Evolutionary conservation across 2,329 filamentous ascomycete species (phyloP).

Genomic region (Golovinomyces cichoracearum): DNA sequence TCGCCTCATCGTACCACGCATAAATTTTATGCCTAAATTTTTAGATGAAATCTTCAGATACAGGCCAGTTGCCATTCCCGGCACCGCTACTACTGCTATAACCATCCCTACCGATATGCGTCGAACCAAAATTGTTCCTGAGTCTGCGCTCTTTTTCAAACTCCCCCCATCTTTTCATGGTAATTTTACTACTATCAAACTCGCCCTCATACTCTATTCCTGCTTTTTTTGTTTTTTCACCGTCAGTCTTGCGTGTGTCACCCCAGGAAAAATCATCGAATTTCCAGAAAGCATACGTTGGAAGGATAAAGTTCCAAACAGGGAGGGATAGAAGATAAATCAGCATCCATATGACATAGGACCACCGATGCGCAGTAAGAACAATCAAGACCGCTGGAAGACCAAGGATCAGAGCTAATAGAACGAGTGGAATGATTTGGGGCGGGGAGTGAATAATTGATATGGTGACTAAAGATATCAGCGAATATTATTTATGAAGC

Average conservation of each 20-base stretch:
- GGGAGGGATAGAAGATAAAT: slow-evolving; percentile 85
- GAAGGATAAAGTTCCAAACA: slow-evolving; percentile 92
- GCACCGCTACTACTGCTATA: no score
- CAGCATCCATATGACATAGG: slow-evolving; percentile 88
- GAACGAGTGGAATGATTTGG: slow-evolving; percentile 71
- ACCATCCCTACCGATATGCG: no score
- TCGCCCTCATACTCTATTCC: slow-evolving; percentile 77
- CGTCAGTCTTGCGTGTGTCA: slow-evolving; percentile 83
- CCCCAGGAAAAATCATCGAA: slow-evolving; percentile 99
- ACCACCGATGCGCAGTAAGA: slow-evolving; percentile 73
- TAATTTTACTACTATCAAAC: slow-evolving; percentile 96
- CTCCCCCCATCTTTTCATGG: slow-evolving; percentile 96
- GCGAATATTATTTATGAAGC: neutral
- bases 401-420: slow-evolving; percentile 75
- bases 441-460: slow-evolving; percentile 54
- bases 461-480: slow-evolving; percentile 37
- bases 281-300: slow-evolving; percentile 93
- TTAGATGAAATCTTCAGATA: no score
- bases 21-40: no score
- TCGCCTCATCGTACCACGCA: no score
- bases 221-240: slow-evolving; percentile 67
- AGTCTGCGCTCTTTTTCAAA: slow-evolving; percentile 47
- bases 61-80: no score
- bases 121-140: slow-evolving; percentile 3
- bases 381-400: slow-evolving; percentile 78